Evolutionary conservation across 2,329 filamentous ascomycete species (phyloP).

Genomic region (Ophiostoma angusticollis): DNA sequence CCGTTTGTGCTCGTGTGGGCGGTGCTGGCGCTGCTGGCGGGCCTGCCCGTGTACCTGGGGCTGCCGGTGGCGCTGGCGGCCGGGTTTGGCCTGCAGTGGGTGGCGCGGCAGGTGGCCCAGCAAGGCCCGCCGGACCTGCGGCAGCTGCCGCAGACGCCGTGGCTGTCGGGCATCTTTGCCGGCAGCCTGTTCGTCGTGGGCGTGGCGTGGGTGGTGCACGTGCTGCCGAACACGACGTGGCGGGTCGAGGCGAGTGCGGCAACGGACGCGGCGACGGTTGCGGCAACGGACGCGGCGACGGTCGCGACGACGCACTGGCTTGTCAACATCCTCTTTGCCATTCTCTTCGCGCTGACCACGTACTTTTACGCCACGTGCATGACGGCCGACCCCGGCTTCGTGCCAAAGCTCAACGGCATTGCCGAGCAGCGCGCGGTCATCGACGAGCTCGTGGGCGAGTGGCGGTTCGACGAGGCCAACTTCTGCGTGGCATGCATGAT

Average conservation of each 20-base stretch:
- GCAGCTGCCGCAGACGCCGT: constrained; percentile 82
- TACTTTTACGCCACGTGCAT: constrained; percentile 87
- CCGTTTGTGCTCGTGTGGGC: constrained; percentile 66
- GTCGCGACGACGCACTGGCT: constrained; percentile 46
- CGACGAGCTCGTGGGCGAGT: constrained; percentile 67
- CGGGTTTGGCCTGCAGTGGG: constrained; percentile 61
- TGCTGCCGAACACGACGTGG: constrained; percentile 43
- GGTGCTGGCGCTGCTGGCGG: constrained; percentile 58
- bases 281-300: background rate
- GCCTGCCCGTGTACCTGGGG: constrained; percentile 60
- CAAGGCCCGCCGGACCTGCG: constrained; percentile 83
- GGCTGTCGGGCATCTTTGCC: constrained; percentile 86
- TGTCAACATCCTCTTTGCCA: constrained; percentile 62
- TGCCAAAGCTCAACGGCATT: constrained; percentile 80
- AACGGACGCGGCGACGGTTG: background rate
- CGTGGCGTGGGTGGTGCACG: constrained; percentile 58
- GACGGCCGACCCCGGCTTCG: constrained; percentile 79
- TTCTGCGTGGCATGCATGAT: constrained; percentile 96
- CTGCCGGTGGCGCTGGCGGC: constrained; percentile 57
- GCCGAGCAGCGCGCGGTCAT: constrained; percentile 84
- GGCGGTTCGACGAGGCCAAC: constrained; percentile 87
- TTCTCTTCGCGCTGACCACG: constrained; percentile 50
- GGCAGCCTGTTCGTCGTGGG: constrained; percentile 73
- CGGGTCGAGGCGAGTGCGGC: background rate
- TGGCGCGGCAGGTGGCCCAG: constrained; percentile 62